These are phyloP conservation scores for Solanum pennellii DNA, from an alignment of 257 asterid species.

Conservation along the genomic window DNA sequence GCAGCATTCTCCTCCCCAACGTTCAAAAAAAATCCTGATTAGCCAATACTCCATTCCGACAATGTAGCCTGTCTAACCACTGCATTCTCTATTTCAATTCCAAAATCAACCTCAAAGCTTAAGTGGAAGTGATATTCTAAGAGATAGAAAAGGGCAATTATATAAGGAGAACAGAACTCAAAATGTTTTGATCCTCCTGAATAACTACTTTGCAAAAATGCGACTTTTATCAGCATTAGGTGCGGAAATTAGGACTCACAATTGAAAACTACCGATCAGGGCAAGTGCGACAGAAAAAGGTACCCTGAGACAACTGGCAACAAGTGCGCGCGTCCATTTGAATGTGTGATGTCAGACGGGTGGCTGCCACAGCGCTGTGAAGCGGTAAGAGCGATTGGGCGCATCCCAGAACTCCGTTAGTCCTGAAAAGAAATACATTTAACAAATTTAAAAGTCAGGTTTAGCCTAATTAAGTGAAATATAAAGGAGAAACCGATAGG, in stretches of 20 bases:
- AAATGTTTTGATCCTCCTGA: not conserved
- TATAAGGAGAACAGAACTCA: not conserved
- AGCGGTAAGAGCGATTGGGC: constrained; percentile 24
- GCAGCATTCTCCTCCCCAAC: not conserved
- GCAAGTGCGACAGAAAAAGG: constrained; percentile 28
- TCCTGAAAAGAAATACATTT: constrained; percentile 1
- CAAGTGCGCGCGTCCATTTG: constrained; percentile 17
- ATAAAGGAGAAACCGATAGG: not conserved
- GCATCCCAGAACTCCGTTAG: constrained; percentile 15
- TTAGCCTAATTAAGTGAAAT: not conserved
- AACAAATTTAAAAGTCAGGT: not conserved
- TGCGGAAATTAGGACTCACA: constrained; percentile 5
- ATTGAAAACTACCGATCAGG: constrained; percentile 18
- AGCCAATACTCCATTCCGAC: not conserved
- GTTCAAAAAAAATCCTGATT: no score
- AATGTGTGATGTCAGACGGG: constrained; percentile 23
- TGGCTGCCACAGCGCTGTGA: constrained; percentile 16
- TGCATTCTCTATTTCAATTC: not conserved
- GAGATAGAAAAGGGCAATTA: not conserved
- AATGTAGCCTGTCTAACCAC: not conserved
- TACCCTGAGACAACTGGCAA: constrained; percentile 32
- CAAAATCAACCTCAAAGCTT: not conserved
- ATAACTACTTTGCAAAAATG: not conserved
- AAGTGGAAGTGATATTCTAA: not conserved
- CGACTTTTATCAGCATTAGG: not conserved